phyloP scores from a whole-genome alignment of 176 grass and related monocot species.

The Rhynchospora pubera region DNA sequence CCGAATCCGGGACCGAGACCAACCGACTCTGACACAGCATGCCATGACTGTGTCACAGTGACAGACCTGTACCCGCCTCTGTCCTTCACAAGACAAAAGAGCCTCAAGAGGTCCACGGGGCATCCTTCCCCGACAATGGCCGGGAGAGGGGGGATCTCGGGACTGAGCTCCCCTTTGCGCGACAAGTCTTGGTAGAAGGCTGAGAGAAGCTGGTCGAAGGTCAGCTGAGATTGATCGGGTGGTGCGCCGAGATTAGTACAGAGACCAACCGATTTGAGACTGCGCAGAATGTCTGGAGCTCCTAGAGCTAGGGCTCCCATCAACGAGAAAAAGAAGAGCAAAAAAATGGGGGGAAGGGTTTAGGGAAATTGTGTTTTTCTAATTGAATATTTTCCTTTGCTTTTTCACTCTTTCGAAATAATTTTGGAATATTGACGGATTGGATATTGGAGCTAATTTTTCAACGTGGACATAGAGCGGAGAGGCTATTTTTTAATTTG shows the following conservation, averaged over 20 bases:
- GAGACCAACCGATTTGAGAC: neutral
- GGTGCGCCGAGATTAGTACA: neutral
- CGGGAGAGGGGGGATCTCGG: neutral
- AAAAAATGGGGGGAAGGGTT: neutral
- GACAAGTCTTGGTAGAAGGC: constrained; percentile 3
- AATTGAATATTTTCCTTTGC: neutral
- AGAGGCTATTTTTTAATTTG: neutral
- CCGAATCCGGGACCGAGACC: neutral
- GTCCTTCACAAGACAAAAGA: constrained; percentile 5
- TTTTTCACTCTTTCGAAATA: neutral
- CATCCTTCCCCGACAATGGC: constrained; percentile 2
- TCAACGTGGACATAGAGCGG: too few species aligned
- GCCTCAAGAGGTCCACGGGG: constrained; percentile 7
- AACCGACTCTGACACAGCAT: constrained; percentile 2
- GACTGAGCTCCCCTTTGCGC: neutral
- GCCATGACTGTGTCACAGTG: neutral
- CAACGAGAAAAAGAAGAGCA: neutral
- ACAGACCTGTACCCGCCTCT: neutral
- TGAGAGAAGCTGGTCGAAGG: constrained; percentile 4
- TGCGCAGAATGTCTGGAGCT: constrained; percentile 10
- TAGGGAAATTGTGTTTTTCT: neutral
- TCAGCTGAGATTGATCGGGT: neutral
- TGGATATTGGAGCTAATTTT: neutral
- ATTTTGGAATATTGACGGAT: neutral
- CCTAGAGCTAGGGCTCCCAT: constrained; percentile 8